Evolutionary conservation across 2,329 filamentous ascomycete species (phyloP), one percentile per base, ranked within the genome.

Genomic region (Dothidotthia symphoricarpi): DNA sequence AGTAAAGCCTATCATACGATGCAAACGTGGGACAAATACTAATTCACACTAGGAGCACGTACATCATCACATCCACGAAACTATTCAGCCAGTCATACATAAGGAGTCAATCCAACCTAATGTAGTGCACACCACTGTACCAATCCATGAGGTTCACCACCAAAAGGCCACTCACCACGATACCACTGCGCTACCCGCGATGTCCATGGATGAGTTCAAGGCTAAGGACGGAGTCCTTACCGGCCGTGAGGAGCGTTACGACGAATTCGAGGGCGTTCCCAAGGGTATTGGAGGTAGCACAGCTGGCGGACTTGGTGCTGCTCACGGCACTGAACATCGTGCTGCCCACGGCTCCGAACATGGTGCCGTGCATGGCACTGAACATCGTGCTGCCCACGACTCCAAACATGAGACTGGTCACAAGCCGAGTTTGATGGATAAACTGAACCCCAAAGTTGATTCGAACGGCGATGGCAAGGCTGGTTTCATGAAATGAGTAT

Each of bases 101-200:
- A 86, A 85, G 49, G 81, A 87, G 49, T 80, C 76, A 1, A 70
- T 87, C 19, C 77, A 85, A 47, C 82, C 82, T 2, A 74, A 79
- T 12, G 76, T 88, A 3, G 73, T 86, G 1, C 85, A 88, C 70
- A 87, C 81, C 15, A 86, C 82, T 1, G 73, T 85, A 0, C 85
- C 84, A 0, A 75, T 88, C 28, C 84, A 88, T 49, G 85, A 88
- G 67, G 76, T 78, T 2, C 84, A 88, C 58, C 81, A 86, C 53
- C 80, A 83, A 32, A 72, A 77, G 11, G 73, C 82, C 1, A 75
- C 84, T 41, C 80, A 85, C 58, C 85, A 88, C 57, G 72, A 75
- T 28, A 75, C 81, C 2, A 81, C 82, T 1, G 73, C 77, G 3
- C 72, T 88, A 0, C 83, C 84, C 1, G 64, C 77, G 8, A 80